Base-by-base conservation (phyloP, 805 yeast species). In the Priceomyces fermenticarens region DNA sequence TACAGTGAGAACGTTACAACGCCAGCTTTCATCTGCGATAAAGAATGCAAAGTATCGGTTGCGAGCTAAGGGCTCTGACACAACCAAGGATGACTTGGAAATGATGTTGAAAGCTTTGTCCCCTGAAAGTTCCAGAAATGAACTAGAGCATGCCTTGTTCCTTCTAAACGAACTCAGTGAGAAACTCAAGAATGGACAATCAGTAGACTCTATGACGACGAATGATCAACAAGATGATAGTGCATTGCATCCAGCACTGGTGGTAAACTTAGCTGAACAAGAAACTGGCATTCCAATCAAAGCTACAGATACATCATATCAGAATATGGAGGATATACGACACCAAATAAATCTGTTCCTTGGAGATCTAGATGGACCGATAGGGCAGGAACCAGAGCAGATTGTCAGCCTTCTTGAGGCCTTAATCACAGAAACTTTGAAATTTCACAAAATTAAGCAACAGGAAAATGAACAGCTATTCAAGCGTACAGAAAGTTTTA, bases 1-100 rank as follows among this genome's bases (percentile, higher is more conserved):
- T 26, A 63, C 70, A 2, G 59, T 65, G n/a, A 46, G 70, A 28
- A 65, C 70, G 0, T 51, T 65, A 40, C 70, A 65, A 43, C 47
- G 70, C 13, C 69, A 65, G 34, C 46, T 65, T 31, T 56, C 66
- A 12, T 42, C 57, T 3, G 69, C 70, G 7, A 45, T 65, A 16
- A 55, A 52, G 40, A 63, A 60, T 42, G 67, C 65, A 6, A 41
- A 42, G 36, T 13, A 16, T 7, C 43, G 43, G 34, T 42, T 46
- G 16, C 29, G 36, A n/a, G 30, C 36, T 13, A 12, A 32, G 16
- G 17, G 14, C 4, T 27, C 35, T 12, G 41, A 39, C 14, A 55
- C 54, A 11, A 35, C 42, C 4, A 38, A 33, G 17, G 45, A 40
- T 4, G 41, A 46, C 27, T 38, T 41, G 17, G 17, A 30, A n/a